Evolutionary conservation across 306 rosid species (phyloP), one percentile per base, ranked within the genome.

Genomic region (Vachellia collinsii): DNA sequence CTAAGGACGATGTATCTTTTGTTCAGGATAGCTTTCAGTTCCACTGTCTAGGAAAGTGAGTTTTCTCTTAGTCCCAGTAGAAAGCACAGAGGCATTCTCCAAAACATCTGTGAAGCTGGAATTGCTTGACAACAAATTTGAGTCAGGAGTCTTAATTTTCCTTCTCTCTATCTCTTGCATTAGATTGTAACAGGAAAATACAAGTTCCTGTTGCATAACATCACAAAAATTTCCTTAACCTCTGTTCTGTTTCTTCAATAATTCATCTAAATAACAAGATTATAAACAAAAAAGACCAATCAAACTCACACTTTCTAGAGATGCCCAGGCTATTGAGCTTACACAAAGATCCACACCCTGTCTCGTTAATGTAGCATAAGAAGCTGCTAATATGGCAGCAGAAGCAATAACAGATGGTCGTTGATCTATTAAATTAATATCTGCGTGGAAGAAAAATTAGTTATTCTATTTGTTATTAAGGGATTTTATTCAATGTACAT

Each of bases 351-450:
- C 91, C 75, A 93, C 59, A 5, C 76, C 68, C 4, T 87, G 84
- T 84, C 87, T 83, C 10, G 88, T 85, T 71, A 91, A 87, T 78
- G 84, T 87, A 56, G 80, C 72, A 85, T 87, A 90, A 72, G 74
- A 81, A 64, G 91, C 89, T 68, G 91, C 97, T 56, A 95, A 86
- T 70, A 91, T 84, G 22, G 99, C 91, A 23, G 97, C 92, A 3
- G 93, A 97, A 9, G 99, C 97, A 47, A 95, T 85, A 51, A 90
- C 19, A 16, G 97, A 93, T 34, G 98, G 93, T 41, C 91, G 61
- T 73, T 84, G 88, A 85, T 89, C 87, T 85, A 85, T 83, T 79
- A 88, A 88, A 85, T 88, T 83, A 74, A 81, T 80, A 77, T 90
- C 99, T 95, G 84, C 82, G 86, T 0, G 37, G 53, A 34, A 61